Percentiles rank a stretch among this genome's conserved stretches.
Evolutionary conservation across 2,329 filamentous ascomycete genomes (phyloP).

Genomic region (Aspergillus calidoustus): DNA sequence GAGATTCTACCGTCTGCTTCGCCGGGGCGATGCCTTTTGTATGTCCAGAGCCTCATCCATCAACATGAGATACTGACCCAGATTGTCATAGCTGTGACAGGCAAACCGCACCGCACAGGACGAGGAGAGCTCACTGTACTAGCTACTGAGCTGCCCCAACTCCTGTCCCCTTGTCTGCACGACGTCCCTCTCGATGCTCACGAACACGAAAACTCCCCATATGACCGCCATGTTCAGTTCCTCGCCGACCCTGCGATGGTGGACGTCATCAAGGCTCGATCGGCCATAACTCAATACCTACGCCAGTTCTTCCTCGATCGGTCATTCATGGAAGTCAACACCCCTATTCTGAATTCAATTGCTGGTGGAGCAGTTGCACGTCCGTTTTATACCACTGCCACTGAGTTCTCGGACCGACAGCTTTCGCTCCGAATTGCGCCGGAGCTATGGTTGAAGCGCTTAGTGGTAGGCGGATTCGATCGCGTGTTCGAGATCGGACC

Average conservation of each 20-base stretch:
- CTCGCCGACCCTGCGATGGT: conserved; percentile 72
- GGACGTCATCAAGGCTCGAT: conserved; percentile 74
- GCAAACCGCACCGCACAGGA: conserved; percentile 69
- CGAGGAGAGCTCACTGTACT: conserved; percentile 78
- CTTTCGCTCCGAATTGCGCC: conserved; percentile 87
- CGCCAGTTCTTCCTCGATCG: conserved; percentile 73
- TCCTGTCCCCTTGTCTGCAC: conserved; percentile 79
- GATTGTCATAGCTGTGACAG: conserved; percentile 63
- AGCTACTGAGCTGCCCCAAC: conserved; percentile 68
- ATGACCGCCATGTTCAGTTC: conserved; percentile 83
- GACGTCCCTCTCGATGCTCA: conserved; percentile 73
- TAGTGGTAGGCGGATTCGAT: conserved; percentile 87
- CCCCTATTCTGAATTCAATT: conserved; percentile 79
- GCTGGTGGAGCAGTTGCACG: conserved; percentile 88
- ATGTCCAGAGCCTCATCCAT: conserved; percentile 45
- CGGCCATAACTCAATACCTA: conserved; percentile 73
- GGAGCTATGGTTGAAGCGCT: conserved; percentile 90
- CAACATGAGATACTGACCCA: conserved; percentile 20
- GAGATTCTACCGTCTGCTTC: conserved; percentile 67
- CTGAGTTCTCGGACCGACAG: conserved; percentile 72
- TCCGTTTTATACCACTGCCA: conserved; percentile 80
- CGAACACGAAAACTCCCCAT: conserved; percentile 72
- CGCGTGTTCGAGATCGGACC: conserved; percentile 92
- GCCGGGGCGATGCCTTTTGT: conserved; percentile 85
- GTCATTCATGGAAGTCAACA: conserved; percentile 85